These are phyloP conservation scores for Coemansia sp. DNA, from an alignment of 371 early-diverging fungal species.

Conservation along the genomic window DNA sequence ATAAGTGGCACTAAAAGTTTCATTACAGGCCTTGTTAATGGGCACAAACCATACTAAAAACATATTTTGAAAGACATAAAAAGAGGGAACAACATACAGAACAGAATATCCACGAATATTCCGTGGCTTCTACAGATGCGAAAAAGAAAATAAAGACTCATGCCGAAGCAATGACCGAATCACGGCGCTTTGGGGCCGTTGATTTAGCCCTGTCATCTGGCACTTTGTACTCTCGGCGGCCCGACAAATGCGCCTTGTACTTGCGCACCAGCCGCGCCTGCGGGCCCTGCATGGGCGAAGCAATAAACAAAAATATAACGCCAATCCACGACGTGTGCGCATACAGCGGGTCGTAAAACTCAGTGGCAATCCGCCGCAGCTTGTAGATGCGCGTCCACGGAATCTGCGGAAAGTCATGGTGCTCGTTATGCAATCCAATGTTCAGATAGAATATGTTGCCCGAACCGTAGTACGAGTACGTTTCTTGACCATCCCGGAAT, in stretches of 20 bases:
- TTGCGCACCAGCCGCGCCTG: conserved; percentile 78
- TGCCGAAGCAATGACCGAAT: background rate
- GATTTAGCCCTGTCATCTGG: conserved; percentile 82
- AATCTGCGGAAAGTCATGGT: conserved; percentile 90
- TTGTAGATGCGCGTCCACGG: conserved; percentile 90
- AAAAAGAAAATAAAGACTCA: background rate
- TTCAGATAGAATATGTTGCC: conserved; percentile 82
- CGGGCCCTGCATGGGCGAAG: conserved; percentile 69
- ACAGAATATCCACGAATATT: background rate
- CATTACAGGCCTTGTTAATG: background rate
- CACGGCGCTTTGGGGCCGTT: conserved; percentile 64
- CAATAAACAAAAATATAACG: conserved; percentile 81
- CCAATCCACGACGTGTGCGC: conserved; percentile 88
- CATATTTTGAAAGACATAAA: background rate
- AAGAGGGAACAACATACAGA: background rate
- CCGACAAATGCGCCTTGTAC: conserved; percentile 67
- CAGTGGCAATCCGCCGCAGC: conserved; percentile 77
- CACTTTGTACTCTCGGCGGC: conserved; percentile 55
- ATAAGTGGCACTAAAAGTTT: too few species aligned
- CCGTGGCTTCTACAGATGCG: background rate
- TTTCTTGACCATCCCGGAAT: conserved; percentile 93
- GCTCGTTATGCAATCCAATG: conserved; percentile 96
- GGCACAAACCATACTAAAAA: background rate
- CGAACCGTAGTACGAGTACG: conserved; percentile 95
- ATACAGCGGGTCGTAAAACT: conserved; percentile 84